A percentile compares a stretch with the other conserved stretches of the same genome.
Evolutionary conservation across 2,329 filamentous ascomycete genomes (phyloP).

Genomic region (Fusarium keratoplasticum): DNA sequence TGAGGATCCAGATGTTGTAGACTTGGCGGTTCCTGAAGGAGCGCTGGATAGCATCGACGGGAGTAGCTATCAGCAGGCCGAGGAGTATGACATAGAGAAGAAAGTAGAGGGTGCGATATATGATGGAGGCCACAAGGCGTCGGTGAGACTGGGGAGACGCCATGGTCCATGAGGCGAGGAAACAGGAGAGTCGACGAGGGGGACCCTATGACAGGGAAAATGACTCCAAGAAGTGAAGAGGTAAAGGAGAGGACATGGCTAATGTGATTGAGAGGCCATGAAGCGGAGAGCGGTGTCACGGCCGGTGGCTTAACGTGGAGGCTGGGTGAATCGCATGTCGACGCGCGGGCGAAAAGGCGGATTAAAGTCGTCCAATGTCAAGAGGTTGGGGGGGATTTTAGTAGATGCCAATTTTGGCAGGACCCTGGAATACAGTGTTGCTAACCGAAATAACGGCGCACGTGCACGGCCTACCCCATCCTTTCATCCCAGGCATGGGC

Average conservation of each 20-base stretch:
- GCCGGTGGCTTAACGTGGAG: conserved; percentile 25
- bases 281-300: conserved; percentile 33
- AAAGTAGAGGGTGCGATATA: conserved; percentile 84
- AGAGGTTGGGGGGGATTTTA: conserved; percentile 29
- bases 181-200: conserved; percentile 7
- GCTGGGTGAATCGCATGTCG: conserved; percentile 39
- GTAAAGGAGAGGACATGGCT: conserved; percentile 45
- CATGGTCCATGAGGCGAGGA: conserved; percentile 29
- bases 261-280: conserved; percentile 33
- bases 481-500: conserved; percentile 20
- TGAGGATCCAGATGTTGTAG: conserved; percentile 87
- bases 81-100: conserved; percentile 80
- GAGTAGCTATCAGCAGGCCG: conserved; percentile 81
- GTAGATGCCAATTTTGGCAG: conserved; percentile 7
- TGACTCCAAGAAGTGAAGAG: conserved; percentile 26
- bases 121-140: conserved; percentile 76
- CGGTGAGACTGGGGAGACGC: conserved; percentile 54
- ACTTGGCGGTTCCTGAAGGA: conserved; percentile 73
- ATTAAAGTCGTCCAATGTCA: conserved; percentile 20
- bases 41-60: conserved; percentile 84
- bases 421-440: conserved; percentile 10
- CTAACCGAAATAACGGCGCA: conserved; percentile 1
- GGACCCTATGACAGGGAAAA: conserved; percentile 20
- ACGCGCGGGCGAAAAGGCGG: conserved; percentile 20
- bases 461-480: conserved; percentile 7